phyloP scores from a whole-genome alignment of 192 early-diverging fungal species.

The Backusella tarrabulga region DNA sequence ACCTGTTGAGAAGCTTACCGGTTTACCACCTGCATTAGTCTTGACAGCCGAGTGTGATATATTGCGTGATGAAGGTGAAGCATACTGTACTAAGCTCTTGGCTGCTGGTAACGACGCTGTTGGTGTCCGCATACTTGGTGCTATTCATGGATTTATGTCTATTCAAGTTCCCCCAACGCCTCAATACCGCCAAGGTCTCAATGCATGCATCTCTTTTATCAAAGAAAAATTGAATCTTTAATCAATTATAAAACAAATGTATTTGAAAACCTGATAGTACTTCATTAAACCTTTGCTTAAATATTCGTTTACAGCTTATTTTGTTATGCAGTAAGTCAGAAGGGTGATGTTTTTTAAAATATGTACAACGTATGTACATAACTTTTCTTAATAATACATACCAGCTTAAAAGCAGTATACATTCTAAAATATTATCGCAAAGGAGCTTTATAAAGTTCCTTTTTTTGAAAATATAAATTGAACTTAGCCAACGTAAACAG shows the following conservation, averaged over 20 bases:
- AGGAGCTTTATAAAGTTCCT: too few relatives aligned
- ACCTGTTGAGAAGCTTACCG: constrained; percentile 14
- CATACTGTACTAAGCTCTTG: constrained; percentile 1
- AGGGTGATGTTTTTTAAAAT: too few relatives aligned
- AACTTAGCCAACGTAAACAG: too few relatives aligned
- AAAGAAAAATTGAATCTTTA: neutral
- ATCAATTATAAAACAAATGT: neutral
- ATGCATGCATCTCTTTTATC: neutral
- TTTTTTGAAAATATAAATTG: too few relatives aligned
- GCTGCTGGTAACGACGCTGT: constrained; percentile 12
- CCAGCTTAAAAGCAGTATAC: too few relatives aligned
- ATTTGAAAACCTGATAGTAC: too few relatives aligned
- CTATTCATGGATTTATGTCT: constrained; percentile 17
- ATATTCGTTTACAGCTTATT: too few relatives aligned
- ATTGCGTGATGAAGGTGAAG: constrained; percentile 25
- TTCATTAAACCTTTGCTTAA: too few relatives aligned
- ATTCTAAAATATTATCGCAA: too few relatives aligned
- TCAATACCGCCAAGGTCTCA: neutral
- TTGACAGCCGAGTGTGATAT: constrained; percentile 24
- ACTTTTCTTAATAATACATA: too few relatives aligned
- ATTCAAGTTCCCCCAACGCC: neutral
- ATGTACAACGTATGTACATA: too few relatives aligned
- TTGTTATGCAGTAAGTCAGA: too few relatives aligned
- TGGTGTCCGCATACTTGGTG: constrained; percentile 24
- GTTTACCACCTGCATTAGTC: constrained; percentile 15